Percentiles rank a stretch among this genome's conserved stretches.
These are phyloP conservation scores for Lentinula sp. DNA, from an alignment of 768 basidiomycete species.

Conservation along the genomic window DNA sequence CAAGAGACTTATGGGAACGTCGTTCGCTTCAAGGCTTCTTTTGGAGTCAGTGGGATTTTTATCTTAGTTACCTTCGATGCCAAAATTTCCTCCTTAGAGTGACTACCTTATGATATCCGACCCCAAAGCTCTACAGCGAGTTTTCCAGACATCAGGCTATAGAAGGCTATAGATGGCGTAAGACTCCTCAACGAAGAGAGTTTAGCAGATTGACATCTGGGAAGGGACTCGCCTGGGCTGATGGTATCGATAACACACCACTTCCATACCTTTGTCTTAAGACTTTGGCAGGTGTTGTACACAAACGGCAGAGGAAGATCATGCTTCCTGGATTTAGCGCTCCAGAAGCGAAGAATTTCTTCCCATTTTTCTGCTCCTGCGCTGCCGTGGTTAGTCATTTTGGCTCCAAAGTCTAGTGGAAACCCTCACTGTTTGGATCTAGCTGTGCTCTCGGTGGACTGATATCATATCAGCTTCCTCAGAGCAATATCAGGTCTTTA, in stretches of 20 bases:
- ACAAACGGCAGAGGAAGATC: slow-evolving; percentile 25
- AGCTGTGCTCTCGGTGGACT: slow-evolving; percentile 23
- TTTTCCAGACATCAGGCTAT: slow-evolving; percentile 25
- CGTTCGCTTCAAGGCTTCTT: not conserved
- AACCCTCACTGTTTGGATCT: not conserved
- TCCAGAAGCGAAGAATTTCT: slow-evolving; percentile 19
- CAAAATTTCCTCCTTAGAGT: slow-evolving; percentile 9
- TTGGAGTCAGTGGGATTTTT: not conserved
- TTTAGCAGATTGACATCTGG: slow-evolving; percentile 16
- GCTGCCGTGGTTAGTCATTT: slow-evolving; percentile 11
- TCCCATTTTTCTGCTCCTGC: slow-evolving; percentile 22
- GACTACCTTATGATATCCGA: slow-evolving; percentile 24
- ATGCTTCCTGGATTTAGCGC: slow-evolving; percentile 27
- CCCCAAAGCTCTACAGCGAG: slow-evolving; percentile 24
- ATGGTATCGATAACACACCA: slow-evolving; percentile 14
- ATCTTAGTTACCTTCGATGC: not conserved
- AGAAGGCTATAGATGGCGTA: slow-evolving; percentile 22
- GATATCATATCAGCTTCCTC: slow-evolving; percentile 14
- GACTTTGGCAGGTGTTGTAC: slow-evolving; percentile 12
- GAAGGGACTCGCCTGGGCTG: slow-evolving; percentile 21
- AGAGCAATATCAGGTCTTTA: slow-evolving; percentile 13
- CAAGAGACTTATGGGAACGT: slow-evolving; percentile 5
- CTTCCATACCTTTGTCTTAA: not conserved
- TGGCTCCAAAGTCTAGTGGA: too few relatives aligned
- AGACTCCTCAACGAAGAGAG: slow-evolving; percentile 15